A percentile compares a stretch with the other conserved stretches of the same genome.
These are phyloP conservation scores for Delonix regia DNA, from an alignment of 306 rosid genomes.

Conservation along the genomic window DNA sequence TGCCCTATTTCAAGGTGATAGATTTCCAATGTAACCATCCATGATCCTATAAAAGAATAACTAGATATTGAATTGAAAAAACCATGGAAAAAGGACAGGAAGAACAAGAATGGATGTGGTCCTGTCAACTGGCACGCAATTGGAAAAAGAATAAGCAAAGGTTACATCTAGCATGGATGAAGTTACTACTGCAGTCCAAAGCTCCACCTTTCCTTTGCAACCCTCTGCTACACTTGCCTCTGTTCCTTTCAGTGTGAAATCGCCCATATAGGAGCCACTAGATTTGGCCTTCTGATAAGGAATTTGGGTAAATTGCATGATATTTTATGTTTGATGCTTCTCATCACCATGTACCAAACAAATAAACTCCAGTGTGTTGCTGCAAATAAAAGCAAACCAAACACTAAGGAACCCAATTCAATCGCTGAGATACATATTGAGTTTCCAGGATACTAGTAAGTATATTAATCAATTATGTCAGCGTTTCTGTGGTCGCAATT, in stretches of 20 bases:
- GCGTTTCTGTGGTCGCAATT: background rate
- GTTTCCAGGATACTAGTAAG: no score
- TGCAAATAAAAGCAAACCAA: background rate
- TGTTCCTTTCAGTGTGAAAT: constrained; percentile 27
- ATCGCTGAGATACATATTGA: background rate
- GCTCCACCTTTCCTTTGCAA: background rate
- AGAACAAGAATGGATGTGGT: constrained; percentile 35
- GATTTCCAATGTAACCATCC: background rate
- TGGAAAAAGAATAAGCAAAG: constrained; percentile 42
- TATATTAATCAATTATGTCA: no score
- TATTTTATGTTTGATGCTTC: background rate
- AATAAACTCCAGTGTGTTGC: background rate
- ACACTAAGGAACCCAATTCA: background rate
- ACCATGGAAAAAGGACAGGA: background rate
- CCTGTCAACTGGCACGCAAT: constrained; percentile 32
- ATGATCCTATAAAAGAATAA: constrained; percentile 4
- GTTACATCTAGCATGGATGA: background rate
- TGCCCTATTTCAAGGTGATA: no score
- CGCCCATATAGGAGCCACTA: no score
- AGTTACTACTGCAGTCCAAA: background rate
- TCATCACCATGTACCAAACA: no score
- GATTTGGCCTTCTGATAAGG: no score
- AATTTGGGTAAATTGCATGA: no score
- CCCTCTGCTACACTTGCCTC: background rate
- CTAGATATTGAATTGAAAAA: background rate